Evolutionary conservation across 108 stramenopile species (phyloP).

Genomic region (Cyclostephanos invisitatus): DNA sequence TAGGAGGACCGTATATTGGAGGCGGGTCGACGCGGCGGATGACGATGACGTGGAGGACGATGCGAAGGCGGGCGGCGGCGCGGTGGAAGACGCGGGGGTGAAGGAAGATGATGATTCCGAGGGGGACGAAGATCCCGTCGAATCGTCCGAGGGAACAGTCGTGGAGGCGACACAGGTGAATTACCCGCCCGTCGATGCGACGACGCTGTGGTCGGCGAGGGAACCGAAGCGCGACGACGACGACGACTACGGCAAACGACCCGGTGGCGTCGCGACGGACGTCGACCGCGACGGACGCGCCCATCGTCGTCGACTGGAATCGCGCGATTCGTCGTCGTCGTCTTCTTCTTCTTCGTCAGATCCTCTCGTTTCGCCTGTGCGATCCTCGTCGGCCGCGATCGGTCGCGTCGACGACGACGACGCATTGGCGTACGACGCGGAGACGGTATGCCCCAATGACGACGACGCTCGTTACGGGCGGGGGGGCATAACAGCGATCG

Average conservation of each 20-base stretch:
- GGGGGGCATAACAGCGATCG: too few species aligned
- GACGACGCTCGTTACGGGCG: too few species aligned
- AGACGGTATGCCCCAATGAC: neutral
- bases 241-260: neutral
- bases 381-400: neutral
- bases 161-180: constrained; percentile 1
- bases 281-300: neutral
- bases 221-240: neutral
- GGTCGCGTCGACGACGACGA: neutral
- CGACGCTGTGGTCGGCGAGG: neutral
- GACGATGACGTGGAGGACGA: neutral
- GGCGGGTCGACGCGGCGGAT: neutral
- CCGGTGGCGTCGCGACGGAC: neutral
- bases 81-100: neutral
- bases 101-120: neutral
- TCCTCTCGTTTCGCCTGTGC: neutral
- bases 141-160: neutral
- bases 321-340: neutral
- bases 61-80: neutral
- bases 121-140: neutral
- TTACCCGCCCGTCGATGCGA: constrained; percentile 2
- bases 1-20: neutral
- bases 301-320: neutral
- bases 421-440: neutral
- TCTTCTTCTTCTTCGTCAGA: neutral